Evolutionary conservation across 805 yeast genomes (phyloP).

Genomic region (Saccharomycopsis fermentans): DNA sequence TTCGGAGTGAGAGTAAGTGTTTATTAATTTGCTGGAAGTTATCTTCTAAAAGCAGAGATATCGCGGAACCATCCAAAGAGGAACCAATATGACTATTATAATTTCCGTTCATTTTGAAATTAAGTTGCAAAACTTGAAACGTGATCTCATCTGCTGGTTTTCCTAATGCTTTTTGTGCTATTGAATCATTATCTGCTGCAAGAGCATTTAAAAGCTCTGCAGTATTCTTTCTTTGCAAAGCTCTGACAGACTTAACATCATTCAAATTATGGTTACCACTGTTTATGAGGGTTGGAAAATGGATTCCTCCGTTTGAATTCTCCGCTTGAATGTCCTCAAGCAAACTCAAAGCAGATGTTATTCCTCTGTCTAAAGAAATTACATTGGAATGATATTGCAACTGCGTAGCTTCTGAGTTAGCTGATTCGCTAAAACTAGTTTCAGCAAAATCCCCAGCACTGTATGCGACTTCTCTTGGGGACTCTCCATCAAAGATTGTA

Average conservation of each 20-base stretch:
- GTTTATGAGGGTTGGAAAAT: constrained; percentile 41
- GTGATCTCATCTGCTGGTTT: constrained; percentile 11
- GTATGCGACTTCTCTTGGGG: constrained; percentile 13
- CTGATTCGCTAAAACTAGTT: neutral
- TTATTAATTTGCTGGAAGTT: constrained; percentile 54
- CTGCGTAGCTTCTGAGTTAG: constrained; percentile 52
- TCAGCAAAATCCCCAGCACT: constrained; percentile 5
- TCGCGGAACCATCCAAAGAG: constrained; percentile 54
- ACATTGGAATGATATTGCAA: constrained; percentile 68
- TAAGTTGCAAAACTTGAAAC: constrained; percentile 42
- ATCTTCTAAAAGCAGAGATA: constrained; percentile 59
- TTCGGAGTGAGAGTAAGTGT: constrained; percentile 63
- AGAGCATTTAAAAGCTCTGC: constrained; percentile 23
- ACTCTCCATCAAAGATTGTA: constrained; percentile 9
- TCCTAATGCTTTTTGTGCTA: constrained; percentile 16
- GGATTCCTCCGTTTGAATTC: constrained; percentile 50
- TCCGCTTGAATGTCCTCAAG: constrained; percentile 43
- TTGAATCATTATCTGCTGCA: constrained; percentile 9
- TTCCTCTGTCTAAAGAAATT: constrained; percentile 50
- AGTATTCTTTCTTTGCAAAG: constrained; percentile 19
- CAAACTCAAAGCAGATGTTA: constrained; percentile 41
- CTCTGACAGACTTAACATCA: constrained; percentile 20
- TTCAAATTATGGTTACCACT: constrained; percentile 25
- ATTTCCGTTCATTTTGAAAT: constrained; percentile 41
- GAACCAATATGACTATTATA: constrained; percentile 36